phyloP scores from a whole-genome alignment of 495 filamentous ascomycete species.

The Neurospora sp. region DNA sequence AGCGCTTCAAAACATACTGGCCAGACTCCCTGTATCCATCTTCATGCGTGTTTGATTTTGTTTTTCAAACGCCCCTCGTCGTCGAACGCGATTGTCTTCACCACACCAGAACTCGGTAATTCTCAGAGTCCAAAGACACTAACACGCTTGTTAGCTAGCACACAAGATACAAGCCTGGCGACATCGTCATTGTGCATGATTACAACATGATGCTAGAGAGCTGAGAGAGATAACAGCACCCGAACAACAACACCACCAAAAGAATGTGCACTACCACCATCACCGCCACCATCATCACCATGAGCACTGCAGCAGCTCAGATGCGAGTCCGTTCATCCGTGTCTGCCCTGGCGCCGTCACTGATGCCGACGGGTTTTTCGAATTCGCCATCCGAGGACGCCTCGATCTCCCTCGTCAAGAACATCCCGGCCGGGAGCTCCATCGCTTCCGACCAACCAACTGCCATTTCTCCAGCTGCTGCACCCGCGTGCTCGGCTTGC shows the following conservation, averaged over 20 bases:
- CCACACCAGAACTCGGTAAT: neutral
- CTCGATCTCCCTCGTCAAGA: neutral
- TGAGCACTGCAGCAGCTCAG: too few relatives aligned
- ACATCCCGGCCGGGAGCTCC: neutral
- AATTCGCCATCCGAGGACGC: neutral
- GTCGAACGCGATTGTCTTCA: neutral
- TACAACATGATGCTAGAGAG: conserved; percentile 65
- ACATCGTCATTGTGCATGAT: conserved; percentile 85
- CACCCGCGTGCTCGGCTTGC: neutral
- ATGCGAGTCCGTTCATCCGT: too few relatives aligned
- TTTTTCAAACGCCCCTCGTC: neutral
- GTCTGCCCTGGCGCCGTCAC: too few relatives aligned
- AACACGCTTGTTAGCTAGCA: neutral
- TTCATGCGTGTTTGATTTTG: neutral
- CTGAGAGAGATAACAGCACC: too few relatives aligned
- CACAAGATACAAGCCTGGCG: conserved; percentile 82
- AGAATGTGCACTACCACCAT: neutral
- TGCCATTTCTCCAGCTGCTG: neutral
- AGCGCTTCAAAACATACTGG: neutral
- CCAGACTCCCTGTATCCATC: neutral
- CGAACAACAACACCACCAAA: too few relatives aligned
- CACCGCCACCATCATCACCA: neutral
- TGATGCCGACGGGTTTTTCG: too few relatives aligned
- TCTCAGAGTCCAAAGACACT: neutral
- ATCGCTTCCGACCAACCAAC: neutral